phyloP scores from a whole-genome alignment of 2,329 filamentous ascomycete species.

The Fusarium illudens region DNA sequence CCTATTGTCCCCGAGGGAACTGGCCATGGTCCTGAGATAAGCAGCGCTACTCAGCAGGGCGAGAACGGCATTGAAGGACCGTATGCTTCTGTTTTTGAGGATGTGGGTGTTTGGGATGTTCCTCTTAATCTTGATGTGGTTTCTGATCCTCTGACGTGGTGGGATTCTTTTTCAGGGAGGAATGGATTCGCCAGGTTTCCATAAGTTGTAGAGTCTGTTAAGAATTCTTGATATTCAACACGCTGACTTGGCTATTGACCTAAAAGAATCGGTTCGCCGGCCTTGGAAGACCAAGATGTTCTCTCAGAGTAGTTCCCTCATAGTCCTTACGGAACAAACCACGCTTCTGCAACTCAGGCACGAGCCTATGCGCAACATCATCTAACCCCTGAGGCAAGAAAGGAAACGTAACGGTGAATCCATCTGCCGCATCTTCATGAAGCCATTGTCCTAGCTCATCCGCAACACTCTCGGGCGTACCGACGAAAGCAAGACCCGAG shows the following conservation, averaged over 20 bases:
- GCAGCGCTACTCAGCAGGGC: background rate
- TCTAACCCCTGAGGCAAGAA: slow-evolving; percentile 61
- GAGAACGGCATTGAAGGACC: background rate
- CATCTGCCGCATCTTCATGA: slow-evolving; percentile 57
- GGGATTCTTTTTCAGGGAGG: slow-evolving; percentile 7
- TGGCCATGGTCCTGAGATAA: background rate
- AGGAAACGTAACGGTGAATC: slow-evolving; percentile 60
- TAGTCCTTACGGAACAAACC: slow-evolving; percentile 63
- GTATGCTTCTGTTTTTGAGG: slow-evolving; percentile 5
- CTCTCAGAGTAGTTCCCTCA: slow-evolving; percentile 59
- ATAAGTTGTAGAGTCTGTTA: background rate
- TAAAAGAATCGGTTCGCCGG: slow-evolving; percentile 52
- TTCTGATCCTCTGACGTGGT: slow-evolving; percentile 21
- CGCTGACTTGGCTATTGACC: background rate
- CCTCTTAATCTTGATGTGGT: slow-evolving; percentile 7
- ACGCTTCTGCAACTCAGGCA: slow-evolving; percentile 60
- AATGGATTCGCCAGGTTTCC: background rate
- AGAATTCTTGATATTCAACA: background rate
- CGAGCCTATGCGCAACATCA: slow-evolving; percentile 55
- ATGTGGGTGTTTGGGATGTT: slow-evolving; percentile 10
- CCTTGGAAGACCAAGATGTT: slow-evolving; percentile 61
- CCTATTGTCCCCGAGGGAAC: background rate
- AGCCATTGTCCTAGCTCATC: slow-evolving; percentile 60
- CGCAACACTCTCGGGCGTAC: slow-evolving; percentile 57
- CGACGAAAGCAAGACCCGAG: slow-evolving; percentile 60